Evolutionary conservation across 2,329 filamentous ascomycete species (phyloP).

Genomic region (Colletotrichum noveboracense): DNA sequence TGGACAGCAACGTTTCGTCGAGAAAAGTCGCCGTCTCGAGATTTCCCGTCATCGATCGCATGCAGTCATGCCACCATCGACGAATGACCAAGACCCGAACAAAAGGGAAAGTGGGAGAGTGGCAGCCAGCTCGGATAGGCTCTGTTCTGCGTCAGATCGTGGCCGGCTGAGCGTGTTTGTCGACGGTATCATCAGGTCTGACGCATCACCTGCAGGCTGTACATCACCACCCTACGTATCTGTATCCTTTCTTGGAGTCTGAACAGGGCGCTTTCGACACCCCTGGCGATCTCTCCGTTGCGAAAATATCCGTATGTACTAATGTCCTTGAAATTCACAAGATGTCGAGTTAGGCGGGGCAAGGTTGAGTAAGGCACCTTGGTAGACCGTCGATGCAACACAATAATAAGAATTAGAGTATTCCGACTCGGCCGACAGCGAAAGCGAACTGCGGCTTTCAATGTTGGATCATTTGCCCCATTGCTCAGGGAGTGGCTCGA

Average conservation of each 20-base stretch:
- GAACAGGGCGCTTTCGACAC: neutral
- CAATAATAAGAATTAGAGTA: neutral
- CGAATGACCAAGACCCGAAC: neutral
- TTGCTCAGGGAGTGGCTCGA: conserved; percentile 8
- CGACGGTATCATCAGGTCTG: neutral
- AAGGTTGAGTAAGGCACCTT: neutral
- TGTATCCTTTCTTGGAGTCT: neutral
- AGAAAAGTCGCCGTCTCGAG: neutral
- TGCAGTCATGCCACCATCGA: neutral
- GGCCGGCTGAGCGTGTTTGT: neutral
- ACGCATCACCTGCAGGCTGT: conserved; percentile 5
- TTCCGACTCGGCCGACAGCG: neutral
- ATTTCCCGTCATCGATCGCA: neutral
- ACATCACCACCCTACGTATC: neutral
- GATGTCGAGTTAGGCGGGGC: neutral
- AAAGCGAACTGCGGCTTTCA: neutral
- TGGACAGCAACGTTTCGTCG: neutral
- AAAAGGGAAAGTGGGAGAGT: neutral
- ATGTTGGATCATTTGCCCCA: neutral
- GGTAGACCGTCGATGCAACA: neutral
- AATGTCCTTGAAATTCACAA: neutral
- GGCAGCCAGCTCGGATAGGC: neutral
- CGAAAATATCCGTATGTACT: neutral
- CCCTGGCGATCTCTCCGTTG: neutral
- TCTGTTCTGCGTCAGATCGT: neutral